Percentiles rank a stretch among this genome's conserved stretches.
Evolutionary conservation across 2,329 filamentous ascomycete species (phyloP).

Genomic region (Alternaria sp.): DNA sequence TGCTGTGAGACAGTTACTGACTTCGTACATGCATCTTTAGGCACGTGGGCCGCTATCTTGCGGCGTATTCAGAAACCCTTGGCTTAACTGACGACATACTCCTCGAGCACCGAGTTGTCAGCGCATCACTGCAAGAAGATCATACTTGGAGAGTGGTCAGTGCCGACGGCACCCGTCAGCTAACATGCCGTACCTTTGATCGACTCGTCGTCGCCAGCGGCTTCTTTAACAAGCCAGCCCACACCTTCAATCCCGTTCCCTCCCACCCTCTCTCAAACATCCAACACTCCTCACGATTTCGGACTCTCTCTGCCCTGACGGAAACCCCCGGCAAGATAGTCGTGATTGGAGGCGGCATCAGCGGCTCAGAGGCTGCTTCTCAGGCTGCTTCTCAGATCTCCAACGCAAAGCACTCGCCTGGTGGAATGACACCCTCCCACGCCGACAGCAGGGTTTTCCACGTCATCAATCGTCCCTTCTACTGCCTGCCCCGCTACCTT

Average conservation of each 20-base stretch:
- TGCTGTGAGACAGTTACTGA: neutral
- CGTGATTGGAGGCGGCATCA: conserved; percentile 82
- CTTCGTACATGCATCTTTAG: neutral
- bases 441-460: conserved; percentile 67
- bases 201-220: conserved; percentile 75
- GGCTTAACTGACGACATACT: conserved; percentile 58
- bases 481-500: conserved; percentile 68
- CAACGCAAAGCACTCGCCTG: conserved; percentile 62
- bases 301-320: conserved; percentile 26
- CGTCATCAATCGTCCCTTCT: conserved; percentile 71
- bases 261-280: conserved; percentile 13
- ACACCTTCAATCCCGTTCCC: conserved; percentile 19
- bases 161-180: conserved; percentile 18
- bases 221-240: conserved; percentile 65
- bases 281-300: conserved; percentile 41
- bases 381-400: conserved; percentile 76
- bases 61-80: conserved; percentile 68
- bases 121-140: conserved; percentile 26
- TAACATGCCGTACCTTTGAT: conserved; percentile 61
- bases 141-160: conserved; percentile 27
- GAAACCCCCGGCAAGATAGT: conserved; percentile 64
- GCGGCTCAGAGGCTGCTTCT: conserved; percentile 77
- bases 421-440: conserved; percentile 29
- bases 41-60: conserved; percentile 69
- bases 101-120: conserved; percentile 51